These are phyloP conservation scores for Acanthamoeba castellanii DNA, from an alignment of 208 protist species.

Conservation along the genomic window DNA sequence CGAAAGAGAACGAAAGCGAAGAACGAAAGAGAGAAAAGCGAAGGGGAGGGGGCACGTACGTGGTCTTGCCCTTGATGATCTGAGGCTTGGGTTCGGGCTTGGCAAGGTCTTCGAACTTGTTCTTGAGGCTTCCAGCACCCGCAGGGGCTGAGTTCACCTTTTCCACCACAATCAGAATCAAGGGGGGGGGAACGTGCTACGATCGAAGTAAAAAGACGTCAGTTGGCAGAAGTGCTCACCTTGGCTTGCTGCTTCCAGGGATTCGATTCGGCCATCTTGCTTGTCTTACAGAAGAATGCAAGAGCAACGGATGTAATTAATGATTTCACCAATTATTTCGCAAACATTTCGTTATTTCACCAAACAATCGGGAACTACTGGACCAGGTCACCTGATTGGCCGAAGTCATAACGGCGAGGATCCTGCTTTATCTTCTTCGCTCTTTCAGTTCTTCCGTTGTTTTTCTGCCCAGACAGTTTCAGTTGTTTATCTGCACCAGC, in stretches of 20 bases:
- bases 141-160: constrained; percentile 29
- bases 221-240: neutral
- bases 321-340: too few species aligned
- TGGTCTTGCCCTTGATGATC: constrained; percentile 69
- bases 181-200: too few species aligned
- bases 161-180: too few species aligned
- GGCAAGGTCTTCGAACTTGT: constrained; percentile 71
- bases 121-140: constrained; percentile 20
- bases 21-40: neutral
- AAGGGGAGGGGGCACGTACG: constrained; percentile 2
- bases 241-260: constrained; percentile 54
- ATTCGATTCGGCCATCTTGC: constrained; percentile 22
- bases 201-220: neutral
- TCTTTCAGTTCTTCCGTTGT: too few species aligned
- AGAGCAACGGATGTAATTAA: too few species aligned
- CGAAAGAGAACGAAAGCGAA: neutral
- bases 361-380: too few species aligned
- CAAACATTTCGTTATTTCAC: too few species aligned
- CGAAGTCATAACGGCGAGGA: too few species aligned
- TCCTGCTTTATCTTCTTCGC: too few species aligned
- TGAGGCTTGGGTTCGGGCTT: constrained; percentile 55
- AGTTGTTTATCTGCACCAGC: neutral
- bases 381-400: too few species aligned
- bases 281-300: neutral
- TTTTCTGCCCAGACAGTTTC: too few species aligned